These are phyloP conservation scores for Tremellales sp. DNA, from an alignment of 1,284 basidiomycete genomes.

Conservation along the genomic window DNA sequence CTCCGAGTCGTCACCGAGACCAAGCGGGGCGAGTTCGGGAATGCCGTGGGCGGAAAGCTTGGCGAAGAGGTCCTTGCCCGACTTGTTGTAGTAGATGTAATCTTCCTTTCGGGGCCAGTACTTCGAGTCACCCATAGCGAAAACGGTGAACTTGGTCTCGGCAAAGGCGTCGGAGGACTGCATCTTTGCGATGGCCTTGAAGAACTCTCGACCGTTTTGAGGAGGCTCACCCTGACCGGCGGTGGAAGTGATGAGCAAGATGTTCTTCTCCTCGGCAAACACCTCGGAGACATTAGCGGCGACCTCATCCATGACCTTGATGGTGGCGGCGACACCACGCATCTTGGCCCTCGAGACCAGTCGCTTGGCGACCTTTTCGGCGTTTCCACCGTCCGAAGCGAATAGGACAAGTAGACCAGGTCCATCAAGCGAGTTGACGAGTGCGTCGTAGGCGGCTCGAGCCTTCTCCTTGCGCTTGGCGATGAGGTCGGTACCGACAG, in stretches of 20 bases:
- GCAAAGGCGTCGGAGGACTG: slow-evolving; percentile 50
- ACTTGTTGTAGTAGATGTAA: slow-evolving; percentile 96
- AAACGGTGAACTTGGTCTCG: slow-evolving; percentile 74
- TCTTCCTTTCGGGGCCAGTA: slow-evolving; percentile 99
- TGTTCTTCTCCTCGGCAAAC: slow-evolving; percentile 58
- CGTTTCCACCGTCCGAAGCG: slow-evolving; percentile 89
- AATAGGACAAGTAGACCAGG: slow-evolving; percentile 85
- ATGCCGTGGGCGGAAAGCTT: slow-evolving; percentile 73
- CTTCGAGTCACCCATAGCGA: slow-evolving; percentile 96
- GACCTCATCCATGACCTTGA: slow-evolving; percentile 68
- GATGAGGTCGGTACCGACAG: slow-evolving; percentile 76
- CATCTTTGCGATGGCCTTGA: slow-evolving; percentile 77
- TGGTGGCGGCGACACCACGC: slow-evolving; percentile 72
- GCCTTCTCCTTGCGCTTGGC: slow-evolving; percentile 80
- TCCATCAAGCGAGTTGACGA: slow-evolving; percentile 80
- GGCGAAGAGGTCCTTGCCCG: slow-evolving; percentile 82
- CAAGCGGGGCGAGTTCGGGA: slow-evolving; percentile 65
- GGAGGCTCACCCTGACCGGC: slow-evolving; percentile 99
- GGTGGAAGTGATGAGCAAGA: slow-evolving; percentile 86
- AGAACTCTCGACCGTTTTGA: slow-evolving; percentile 88
- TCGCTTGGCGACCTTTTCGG: slow-evolving; percentile 93
- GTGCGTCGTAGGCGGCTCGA: slow-evolving; percentile 77
- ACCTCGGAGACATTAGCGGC: slow-evolving; percentile 60
- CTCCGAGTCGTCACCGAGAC: slow-evolving; percentile 95
- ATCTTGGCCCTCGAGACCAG: slow-evolving; percentile 77